Evolutionary conservation across 352 stramenopile genomes (phyloP).

Genomic region (Thalassiosira ordinaria): DNA sequence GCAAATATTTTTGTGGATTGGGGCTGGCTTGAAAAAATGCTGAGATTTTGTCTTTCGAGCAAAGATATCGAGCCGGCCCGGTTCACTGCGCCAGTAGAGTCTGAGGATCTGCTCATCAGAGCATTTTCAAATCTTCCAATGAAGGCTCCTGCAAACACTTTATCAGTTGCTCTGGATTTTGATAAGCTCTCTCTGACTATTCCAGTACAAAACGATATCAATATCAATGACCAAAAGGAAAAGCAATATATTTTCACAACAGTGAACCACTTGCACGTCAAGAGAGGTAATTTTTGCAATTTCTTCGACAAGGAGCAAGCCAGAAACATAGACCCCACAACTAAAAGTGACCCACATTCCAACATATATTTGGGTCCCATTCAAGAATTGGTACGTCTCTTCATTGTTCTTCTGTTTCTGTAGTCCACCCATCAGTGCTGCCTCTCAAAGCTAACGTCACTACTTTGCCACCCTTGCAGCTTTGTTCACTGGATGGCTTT

Average conservation of each 20-base stretch:
- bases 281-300: slow-evolving; percentile 26
- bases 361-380: slow-evolving; percentile 7
- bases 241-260: slow-evolving; percentile 29
- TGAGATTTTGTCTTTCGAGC: slow-evolving; percentile 23
- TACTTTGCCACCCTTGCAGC: slow-evolving; percentile 4
- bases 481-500: slow-evolving; percentile 35
- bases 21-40: slow-evolving; percentile 49
- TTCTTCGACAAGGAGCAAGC: neutral
- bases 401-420: slow-evolving; percentile 6
- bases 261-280: slow-evolving; percentile 32
- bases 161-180: slow-evolving; percentile 24
- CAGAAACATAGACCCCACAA: neutral
- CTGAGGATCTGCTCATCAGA: slow-evolving; percentile 30
- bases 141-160: slow-evolving; percentile 11
- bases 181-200: slow-evolving; percentile 27
- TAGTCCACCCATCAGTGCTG: neutral
- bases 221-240: slow-evolving; percentile 13
- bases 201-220: neutral
- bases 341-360: neutral
- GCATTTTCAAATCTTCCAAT: slow-evolving; percentile 23
- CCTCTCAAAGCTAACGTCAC: neutral
- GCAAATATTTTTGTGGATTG: slow-evolving; percentile 44
- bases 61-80: slow-evolving; percentile 28
- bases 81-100: slow-evolving; percentile 15
- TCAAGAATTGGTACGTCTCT: slow-evolving; percentile 23